Conservation (phyloP, 2,329 filamentous ascomycete species). For the Cercospora berteroae region DNA sequence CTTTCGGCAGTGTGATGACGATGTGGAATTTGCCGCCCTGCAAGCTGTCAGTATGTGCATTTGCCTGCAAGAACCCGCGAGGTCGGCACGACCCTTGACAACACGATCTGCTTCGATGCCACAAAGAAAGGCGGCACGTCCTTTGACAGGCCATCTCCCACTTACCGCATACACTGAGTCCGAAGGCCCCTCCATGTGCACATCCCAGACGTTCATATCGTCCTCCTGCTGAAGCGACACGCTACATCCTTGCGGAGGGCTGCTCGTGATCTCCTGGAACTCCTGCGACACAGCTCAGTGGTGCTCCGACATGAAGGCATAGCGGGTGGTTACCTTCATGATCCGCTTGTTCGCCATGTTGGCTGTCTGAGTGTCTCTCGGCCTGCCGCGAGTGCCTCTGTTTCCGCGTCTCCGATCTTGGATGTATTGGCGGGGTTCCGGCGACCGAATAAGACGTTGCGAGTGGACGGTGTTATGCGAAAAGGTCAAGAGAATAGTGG, state of each 20-base stretch:
- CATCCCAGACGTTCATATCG: conserved; percentile 67
- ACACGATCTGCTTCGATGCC: background rate
- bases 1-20: conserved; percentile 67
- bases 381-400: background rate
- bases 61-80: background rate
- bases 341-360: conserved; percentile 46
- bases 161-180: conserved; percentile 64
- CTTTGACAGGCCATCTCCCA: conserved; percentile 12
- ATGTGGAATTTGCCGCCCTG: conserved; percentile 73
- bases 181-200: conserved; percentile 64
- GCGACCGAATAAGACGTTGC: background rate
- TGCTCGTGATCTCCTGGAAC: conserved; percentile 56
- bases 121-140: background rate
- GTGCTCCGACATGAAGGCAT: background rate
- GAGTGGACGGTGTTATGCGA: background rate
- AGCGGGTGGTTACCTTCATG: conserved; percentile 40
- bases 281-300: conserved; percentile 50
- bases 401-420: background rate
- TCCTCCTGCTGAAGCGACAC: conserved; percentile 60
- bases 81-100: background rate
- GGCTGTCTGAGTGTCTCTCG: background rate
- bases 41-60: background rate
- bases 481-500: conserved; percentile 7
- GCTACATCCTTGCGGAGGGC: conserved; percentile 57
- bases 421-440: background rate